Evolutionary conservation across 2,329 filamentous ascomycete species (phyloP), one percentile per base, ranked within the genome.

Genomic region (Arthrobotrys sinensis): DNA sequence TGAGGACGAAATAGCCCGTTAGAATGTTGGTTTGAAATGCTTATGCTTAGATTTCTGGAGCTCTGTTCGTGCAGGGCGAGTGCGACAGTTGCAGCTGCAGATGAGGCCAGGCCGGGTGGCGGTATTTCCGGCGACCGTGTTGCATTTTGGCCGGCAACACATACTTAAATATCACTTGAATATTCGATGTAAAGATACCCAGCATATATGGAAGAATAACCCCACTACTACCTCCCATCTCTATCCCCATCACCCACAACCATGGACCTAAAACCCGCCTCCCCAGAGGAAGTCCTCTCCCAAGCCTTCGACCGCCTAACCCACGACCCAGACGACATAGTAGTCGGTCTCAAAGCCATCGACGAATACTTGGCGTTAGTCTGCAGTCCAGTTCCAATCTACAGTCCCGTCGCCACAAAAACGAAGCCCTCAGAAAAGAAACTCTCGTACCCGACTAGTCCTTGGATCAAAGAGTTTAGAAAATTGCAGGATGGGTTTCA

Each of bases 401-500:
- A 19, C 36, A 60, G 55, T n/a, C 55, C 55, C 3, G 55, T 43
- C 10, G 52, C 34, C 34, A 40, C 40, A 14, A 43, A 19, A n/a
- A 28, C 55, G 14, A 4, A 16, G 1, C 1, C 16, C 3, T 1
- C 10, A 5, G 11, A 64, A 21, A 24, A 38, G 1, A 46, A 53
- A 24, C 43, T 73, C 12, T n/a, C 69, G n/a, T 66, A 66, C 34
- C 88, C 89, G 63, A 89, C 91, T 80, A 96, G 98, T 84, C 93
- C 92, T 19, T 95, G 94, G 19, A 98, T 97, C 83, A 88, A 93
- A 81, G 94, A 97, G 85, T 98, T 98, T 86, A 97, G 97, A 87
- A 93, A 97, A 84, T 85, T 98, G 80, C 96, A 99, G 84, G 94
- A 98, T 83, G 93, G 94, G 1, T 99, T 99, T 83, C 93, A 98